A percentile compares a stretch with the other conserved stretches of the same genome.
phyloP scores from a whole-genome alignment of 2,329 filamentous ascomycete genomes.

The Mariannaea elegans region DNA sequence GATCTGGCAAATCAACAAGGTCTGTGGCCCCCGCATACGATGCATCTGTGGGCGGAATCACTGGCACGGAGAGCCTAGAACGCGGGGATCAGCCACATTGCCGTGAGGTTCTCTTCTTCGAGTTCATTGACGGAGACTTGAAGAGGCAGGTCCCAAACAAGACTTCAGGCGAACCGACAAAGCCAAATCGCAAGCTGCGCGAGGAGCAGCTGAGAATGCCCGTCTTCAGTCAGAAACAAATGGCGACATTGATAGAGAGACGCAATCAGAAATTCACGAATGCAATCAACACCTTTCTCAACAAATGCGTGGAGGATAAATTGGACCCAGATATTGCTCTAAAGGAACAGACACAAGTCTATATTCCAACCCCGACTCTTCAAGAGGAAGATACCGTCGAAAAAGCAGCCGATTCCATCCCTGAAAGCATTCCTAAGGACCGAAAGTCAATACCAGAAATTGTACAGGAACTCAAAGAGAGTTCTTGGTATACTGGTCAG shows the following conservation, averaged over 20 bases:
- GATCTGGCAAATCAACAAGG: conserved; percentile 55
- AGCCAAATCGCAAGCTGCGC: conserved; percentile 72
- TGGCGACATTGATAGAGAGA: conserved; percentile 89
- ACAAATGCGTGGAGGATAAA: conserved; percentile 71
- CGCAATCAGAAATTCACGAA: conserved; percentile 84
- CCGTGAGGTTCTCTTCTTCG: conserved; percentile 84
- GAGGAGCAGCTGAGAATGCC: conserved; percentile 91
- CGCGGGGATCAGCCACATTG: conserved; percentile 43
- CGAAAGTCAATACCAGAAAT: conserved; percentile 86
- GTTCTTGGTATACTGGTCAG: conserved; percentile 90
- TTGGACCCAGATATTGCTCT: conserved; percentile 75
- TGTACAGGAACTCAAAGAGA: conserved; percentile 80
- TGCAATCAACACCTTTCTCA: conserved; percentile 80
- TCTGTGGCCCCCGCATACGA: conserved; percentile 62
- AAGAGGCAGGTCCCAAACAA: conserved; percentile 79
- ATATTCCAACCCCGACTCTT: conserved; percentile 68
- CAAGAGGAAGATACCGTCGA: conserved; percentile 44
- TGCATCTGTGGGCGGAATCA: conserved; percentile 65
- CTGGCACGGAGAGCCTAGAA: conserved; percentile 56
- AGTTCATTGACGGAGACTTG: conserved; percentile 91
- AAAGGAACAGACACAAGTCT: conserved; percentile 63
- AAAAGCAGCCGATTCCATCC: conserved; percentile 59
- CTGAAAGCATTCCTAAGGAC: conserved; percentile 79
- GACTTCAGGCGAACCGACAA: conserved; percentile 77
- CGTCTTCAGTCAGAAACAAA: conserved; percentile 90